A percentile compares a stretch with the other conserved stretches of the same genome.
Evolutionary conservation across 441 rosid species (phyloP).

Genomic region (Theobroma grandiflorum): DNA sequence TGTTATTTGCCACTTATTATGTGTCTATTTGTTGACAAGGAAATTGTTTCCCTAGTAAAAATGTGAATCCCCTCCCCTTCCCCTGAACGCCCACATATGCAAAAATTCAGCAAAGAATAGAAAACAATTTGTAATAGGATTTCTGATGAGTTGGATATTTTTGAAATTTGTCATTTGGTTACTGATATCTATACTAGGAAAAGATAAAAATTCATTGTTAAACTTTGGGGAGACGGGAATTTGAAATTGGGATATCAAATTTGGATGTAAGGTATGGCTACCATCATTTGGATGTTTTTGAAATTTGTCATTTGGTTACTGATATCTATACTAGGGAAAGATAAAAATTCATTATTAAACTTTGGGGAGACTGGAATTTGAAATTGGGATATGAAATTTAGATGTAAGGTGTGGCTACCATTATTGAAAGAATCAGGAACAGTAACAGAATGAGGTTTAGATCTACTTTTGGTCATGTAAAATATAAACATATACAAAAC

Average conservation of each 20-base stretch:
- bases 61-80: background rate
- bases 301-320: background rate
- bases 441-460: background rate
- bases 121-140: background rate
- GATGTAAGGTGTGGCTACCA: background rate
- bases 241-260: conserved; percentile 6
- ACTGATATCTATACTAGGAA: background rate
- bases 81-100: background rate
- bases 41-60: too few species aligned
- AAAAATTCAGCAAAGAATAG: background rate
- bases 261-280: background rate
- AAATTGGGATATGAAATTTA: background rate
- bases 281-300: background rate
- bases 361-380: background rate
- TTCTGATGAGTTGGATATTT: background rate
- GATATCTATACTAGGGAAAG: background rate
- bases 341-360: background rate
- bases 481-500: conserved; percentile 4
- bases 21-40: background rate
- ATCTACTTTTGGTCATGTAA: background rate
- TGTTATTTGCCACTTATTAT: too few species aligned
- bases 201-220: background rate
- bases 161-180: background rate
- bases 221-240: background rate
- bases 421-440: background rate